A percentile compares a stretch with the other conserved stretches of the same genome.
Conservation (phyloP, 306 rosid genomes). For the Coriaria nepalensis region DNA sequence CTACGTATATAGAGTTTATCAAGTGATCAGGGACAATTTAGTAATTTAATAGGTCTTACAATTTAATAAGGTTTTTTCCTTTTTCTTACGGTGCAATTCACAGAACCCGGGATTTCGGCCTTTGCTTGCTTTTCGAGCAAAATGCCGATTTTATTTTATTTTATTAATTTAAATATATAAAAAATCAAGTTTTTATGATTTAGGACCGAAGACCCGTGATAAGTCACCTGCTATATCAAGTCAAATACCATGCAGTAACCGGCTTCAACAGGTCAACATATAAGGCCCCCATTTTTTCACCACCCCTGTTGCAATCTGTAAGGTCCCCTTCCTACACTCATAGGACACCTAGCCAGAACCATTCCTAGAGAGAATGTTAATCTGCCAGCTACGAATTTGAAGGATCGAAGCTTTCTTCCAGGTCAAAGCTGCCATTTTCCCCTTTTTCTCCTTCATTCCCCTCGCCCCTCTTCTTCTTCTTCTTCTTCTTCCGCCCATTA, state of each 20-base stretch:
- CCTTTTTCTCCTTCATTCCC: not conserved
- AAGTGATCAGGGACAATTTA: not conserved
- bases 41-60: not conserved
- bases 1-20: too few relatives aligned
- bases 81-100: not conserved
- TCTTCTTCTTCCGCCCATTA: not conserved
- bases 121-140: constrained; percentile 14
- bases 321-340: constrained; percentile 1
- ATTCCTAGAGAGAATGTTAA: constrained; percentile 19
- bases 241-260: not conserved
- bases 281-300: not conserved
- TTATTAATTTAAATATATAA: too few relatives aligned
- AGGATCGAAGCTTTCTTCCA: constrained; percentile 59
- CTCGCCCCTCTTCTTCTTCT: not conserved
- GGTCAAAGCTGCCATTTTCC: constrained; percentile 61
- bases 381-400: constrained; percentile 83
- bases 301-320: not conserved
- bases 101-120: not conserved
- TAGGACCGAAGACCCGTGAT: constrained; percentile 8
- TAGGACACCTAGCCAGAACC: constrained; percentile 13
- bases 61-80: constrained; percentile 4
- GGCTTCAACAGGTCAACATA: constrained; percentile 1
- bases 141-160: constrained; percentile 4
- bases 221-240: constrained; percentile 5
- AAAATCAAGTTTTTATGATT: not conserved